These are phyloP conservation scores for Alternaria arborescens DNA, from an alignment of 2,329 filamentous ascomycete species.

Conservation along the genomic window DNA sequence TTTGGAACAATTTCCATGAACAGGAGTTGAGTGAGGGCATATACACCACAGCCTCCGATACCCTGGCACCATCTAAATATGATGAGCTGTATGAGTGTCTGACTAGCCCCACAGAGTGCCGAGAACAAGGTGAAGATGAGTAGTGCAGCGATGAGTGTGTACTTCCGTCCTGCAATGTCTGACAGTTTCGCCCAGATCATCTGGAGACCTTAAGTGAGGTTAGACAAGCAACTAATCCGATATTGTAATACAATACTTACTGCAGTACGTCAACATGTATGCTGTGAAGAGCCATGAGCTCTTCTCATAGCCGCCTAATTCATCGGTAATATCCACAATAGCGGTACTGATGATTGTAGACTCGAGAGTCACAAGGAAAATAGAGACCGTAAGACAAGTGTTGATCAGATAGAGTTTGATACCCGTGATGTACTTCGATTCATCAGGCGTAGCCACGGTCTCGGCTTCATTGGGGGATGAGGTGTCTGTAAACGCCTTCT, in stretches of 20 bases:
- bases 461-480: neutral
- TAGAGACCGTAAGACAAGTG: conserved; percentile 1
- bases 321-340: conserved; percentile 46
- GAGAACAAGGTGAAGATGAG: conserved; percentile 44
- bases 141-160: neutral
- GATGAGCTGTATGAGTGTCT: conserved; percentile 43
- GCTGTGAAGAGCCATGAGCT: conserved; percentile 49
- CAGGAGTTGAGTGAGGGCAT: conserved; percentile 39
- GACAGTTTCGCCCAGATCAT: conserved; percentile 8
- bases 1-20: conserved; percentile 40
- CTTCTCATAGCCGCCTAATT: conserved; percentile 43
- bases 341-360: conserved; percentile 49
- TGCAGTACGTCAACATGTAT: conserved; percentile 48
- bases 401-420: conserved; percentile 9
- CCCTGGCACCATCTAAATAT: conserved; percentile 47
- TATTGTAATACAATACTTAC: conserved; percentile 20
- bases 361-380: conserved; percentile 38
- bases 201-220: neutral
- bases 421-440: conserved; percentile 8
- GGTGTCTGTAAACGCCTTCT: neutral
- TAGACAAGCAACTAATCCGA: neutral
- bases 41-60: conserved; percentile 45
- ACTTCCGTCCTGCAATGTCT: conserved; percentile 21
- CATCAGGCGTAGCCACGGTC: neutral
- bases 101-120: conserved; percentile 41